A percentile compares a stretch with the other conserved stretches of the same genome.
These are phyloP conservation scores for Pythium utonaiense DNA, from an alignment of 352 stramenopile species.

Conservation along the genomic window DNA sequence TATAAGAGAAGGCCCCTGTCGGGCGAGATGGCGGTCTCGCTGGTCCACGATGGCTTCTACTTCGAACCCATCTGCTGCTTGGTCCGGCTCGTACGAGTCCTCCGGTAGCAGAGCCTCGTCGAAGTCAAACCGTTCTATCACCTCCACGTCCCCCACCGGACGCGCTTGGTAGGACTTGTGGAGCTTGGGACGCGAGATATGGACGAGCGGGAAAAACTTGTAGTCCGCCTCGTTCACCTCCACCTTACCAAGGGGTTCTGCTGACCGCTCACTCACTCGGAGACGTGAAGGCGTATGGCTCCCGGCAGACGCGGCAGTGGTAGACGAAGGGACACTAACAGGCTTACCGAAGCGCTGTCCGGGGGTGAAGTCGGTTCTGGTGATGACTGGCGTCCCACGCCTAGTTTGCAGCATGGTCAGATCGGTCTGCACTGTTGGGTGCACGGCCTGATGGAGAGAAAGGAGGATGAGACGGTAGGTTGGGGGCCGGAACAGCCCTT, in stretches of 20 bases:
- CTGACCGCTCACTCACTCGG: slow-evolving; percentile 9
- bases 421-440: no score
- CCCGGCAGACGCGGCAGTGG: no score
- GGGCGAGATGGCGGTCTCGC: background rate
- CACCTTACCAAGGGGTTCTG: slow-evolving; percentile 1
- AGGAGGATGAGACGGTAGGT: no score
- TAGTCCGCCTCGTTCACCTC: slow-evolving; percentile 10
- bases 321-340: no score
- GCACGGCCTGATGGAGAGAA: no score
- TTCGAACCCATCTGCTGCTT: slow-evolving; percentile 15
- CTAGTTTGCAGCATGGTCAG: no score
- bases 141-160: slow-evolving; percentile 6
- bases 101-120: slow-evolving; percentile 21
- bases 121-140: slow-evolving; percentile 19
- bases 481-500: no score
- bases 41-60: slow-evolving; percentile 9
- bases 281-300: no score
- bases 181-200: slow-evolving; percentile 13
- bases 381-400: no score
- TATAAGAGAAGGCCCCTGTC: no score
- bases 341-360: no score
- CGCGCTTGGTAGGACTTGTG: background rate
- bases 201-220: slow-evolving; percentile 11
- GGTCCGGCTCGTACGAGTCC: slow-evolving; percentile 19
- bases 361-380: no score